These are phyloP conservation scores for Myotisia sp. DNA, from an alignment of 2,329 filamentous ascomycete species.

Conservation along the genomic window DNA sequence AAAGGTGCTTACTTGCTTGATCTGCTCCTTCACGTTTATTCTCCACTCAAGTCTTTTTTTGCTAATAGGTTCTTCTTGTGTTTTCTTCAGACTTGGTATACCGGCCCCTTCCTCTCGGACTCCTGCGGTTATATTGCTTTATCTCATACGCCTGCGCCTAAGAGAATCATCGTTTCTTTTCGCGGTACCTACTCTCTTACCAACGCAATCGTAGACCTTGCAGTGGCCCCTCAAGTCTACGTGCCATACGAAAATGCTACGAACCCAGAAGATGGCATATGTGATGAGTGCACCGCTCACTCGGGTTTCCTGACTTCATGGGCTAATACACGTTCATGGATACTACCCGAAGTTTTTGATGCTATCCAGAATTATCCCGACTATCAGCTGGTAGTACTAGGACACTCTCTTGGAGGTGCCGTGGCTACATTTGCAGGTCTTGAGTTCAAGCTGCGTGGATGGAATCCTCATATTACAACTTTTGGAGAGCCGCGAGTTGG, in stretches of 20 bases:
- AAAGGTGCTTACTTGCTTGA: too few species aligned
- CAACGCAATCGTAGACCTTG: conserved; percentile 81
- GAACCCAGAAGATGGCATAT: conserved; percentile 36
- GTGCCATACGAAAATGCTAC: conserved; percentile 53
- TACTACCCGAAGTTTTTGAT: conserved; percentile 52
- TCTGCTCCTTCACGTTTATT: background rate
- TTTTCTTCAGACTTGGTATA: conserved; percentile 61
- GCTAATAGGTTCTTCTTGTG: too few species aligned
- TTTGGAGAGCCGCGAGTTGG: conserved; percentile 71
- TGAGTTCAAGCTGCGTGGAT: conserved; percentile 65
- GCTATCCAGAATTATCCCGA: conserved; percentile 49
- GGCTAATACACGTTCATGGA: conserved; percentile 54
- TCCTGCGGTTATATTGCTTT: conserved; percentile 88
- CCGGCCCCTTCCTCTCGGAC: conserved; percentile 70
- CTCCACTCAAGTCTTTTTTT: too few species aligned
- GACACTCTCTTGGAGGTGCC: conserved; percentile 84
- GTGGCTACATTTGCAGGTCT: conserved; percentile 76
- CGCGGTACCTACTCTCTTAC: conserved; percentile 87
- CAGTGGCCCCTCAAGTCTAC: conserved; percentile 79
- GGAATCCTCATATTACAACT: conserved; percentile 66
- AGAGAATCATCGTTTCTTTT: conserved; percentile 71
- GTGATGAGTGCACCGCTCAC: conserved; percentile 82
- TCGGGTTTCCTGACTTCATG: conserved; percentile 79
- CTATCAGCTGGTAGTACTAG: conserved; percentile 65
- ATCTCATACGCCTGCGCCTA: conserved; percentile 49